Base-by-base conservation (phyloP, 2,329 filamentous ascomycete genomes). In the Biscogniauxia mediterranea region DNA sequence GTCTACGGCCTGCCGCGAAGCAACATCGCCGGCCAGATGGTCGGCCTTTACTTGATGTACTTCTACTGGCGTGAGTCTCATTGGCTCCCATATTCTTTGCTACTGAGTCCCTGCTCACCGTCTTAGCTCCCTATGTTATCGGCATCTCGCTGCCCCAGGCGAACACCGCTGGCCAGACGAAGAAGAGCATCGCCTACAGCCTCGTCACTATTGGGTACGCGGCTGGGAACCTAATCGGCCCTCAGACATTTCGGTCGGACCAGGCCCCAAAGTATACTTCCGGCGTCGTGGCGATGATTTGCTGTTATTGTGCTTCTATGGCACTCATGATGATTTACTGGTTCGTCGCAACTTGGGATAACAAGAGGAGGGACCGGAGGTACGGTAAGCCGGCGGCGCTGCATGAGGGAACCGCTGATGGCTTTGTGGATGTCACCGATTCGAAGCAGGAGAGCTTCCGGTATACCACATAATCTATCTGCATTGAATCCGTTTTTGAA, bases 171-270 rank as follows among this genome's bases (percentile, higher is more conserved):
- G 69, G 69, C 0, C 66, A 66, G 57, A 78, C 77, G n/a, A 79
- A 79, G 68, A 78, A 78, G 59, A 73, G 70, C 17, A 68, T 77
- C 5, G 69, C 75, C 13, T 77, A 75, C 58, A 74, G 74, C 23
- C 73, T 77, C 23, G 68, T 78, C 2, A 74, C 74, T 46, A 74
- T 79, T 42, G 77, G 74, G 3, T 79, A 76, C 60, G 74, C 74
- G 2, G 71, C 76, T 1, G 76, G 76, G 3, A 79, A 79, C 60
- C 64, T 79, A 1, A 78, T 79, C 55, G 78, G 77, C 0, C 77
- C 77, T 1, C 77, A 78, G 64, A 78, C 76, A 0, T 79, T 79
- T 61, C 70, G 73, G 17, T 69, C 70, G 13, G 69, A 72, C 25
- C 75, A 79, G 57, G 76, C 76, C 1, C 77, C 77, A 0, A 73